These are phyloP conservation scores for Sugiyamaella mastotermitis DNA, from an alignment of 805 yeast species.

Conservation along the genomic window DNA sequence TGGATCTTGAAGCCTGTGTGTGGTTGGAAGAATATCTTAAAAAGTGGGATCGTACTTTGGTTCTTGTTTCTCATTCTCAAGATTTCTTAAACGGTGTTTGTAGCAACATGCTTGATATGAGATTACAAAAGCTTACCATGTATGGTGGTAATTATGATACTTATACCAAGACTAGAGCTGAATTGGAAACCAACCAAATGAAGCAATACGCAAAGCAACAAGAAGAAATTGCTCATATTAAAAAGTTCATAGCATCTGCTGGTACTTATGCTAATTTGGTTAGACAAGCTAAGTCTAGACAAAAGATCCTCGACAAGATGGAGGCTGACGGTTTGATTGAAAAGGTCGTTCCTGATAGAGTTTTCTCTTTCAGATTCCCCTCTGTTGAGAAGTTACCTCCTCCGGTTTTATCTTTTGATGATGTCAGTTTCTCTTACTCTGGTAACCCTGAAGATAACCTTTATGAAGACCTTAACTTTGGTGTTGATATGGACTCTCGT, in stretches of 20 bases:
- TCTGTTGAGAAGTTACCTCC: constrained; percentile 97
- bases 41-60: constrained; percentile 87
- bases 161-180: constrained; percentile 88
- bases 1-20: constrained; percentile 98
- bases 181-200: constrained; percentile 95
- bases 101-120: constrained; percentile 97
- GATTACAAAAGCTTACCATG: constrained; percentile 62
- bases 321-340: constrained; percentile 95
- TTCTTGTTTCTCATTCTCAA: constrained; percentile 95
- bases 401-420: constrained; percentile 95
- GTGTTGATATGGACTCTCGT: constrained; percentile 99
- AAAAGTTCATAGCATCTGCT: constrained; percentile 98
- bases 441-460: constrained; percentile 76
- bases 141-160: constrained; percentile 99
- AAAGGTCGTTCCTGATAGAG: constrained; percentile 88
- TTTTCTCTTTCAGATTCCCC: constrained; percentile 90
- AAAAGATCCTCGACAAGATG: constrained; percentile 98
- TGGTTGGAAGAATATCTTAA: constrained; percentile 98
- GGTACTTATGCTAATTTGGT: constrained; percentile 99
- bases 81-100: constrained; percentile 99
- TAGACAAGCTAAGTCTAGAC: constrained; percentile 98
- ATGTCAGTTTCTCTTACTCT: constrained; percentile 80
- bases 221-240: constrained; percentile 97
- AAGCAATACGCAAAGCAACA: constrained; percentile 96
- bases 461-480: constrained; percentile 87